Evolutionary conservation across 495 filamentous ascomycete species (phyloP), one percentile per base, ranked within the genome.

Genomic region (Daldinia vernicosa): DNA sequence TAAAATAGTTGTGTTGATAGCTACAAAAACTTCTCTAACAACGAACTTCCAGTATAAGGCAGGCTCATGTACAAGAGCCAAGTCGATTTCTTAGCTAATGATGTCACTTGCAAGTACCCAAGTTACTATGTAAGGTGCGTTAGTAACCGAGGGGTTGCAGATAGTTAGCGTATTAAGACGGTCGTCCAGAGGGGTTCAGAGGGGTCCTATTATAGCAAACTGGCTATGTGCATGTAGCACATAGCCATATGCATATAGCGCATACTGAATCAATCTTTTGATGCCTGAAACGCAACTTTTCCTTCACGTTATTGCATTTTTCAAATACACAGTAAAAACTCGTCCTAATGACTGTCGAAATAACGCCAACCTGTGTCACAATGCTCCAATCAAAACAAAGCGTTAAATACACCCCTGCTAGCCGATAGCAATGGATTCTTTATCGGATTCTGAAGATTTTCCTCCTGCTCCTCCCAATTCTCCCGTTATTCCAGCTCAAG

Each of bases 371-470:
- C 22, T 24, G 6, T n/a, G 50, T 28, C 26, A 7, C 26, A 53
- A 15, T 6, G 15, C 30, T 22, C 37, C 43, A 47, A 47, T 47
- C 3, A 47, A 47, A 47, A 12, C 43, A 47, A 47, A 47, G 43
- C 43, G 12, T 24, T 47, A 47, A 47, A 47, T 19, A 24, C 9
- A 60, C 24, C 56, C 56, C 37, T 45, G 37, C 37, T 43, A 60
- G 37, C 37, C 50, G 50, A 53, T 53, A 53, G 27, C 33, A 0
- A 60, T 60, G 56, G 24, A 60, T 60, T 33, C 9, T 61, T 50
- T 26, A 54, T 45, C 51, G 50, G 47, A 59, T 60, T 55, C 26
- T 30, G 15, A 63, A 55, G 62, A 66, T 65, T 33, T 60, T 61
- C 55, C 37, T 26, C 35, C 6, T 43, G 40, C n/a, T 35, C 53